Evolutionary conservation across 78 protist species (phyloP).

Genomic region (Isochrysis galbana): DNA sequence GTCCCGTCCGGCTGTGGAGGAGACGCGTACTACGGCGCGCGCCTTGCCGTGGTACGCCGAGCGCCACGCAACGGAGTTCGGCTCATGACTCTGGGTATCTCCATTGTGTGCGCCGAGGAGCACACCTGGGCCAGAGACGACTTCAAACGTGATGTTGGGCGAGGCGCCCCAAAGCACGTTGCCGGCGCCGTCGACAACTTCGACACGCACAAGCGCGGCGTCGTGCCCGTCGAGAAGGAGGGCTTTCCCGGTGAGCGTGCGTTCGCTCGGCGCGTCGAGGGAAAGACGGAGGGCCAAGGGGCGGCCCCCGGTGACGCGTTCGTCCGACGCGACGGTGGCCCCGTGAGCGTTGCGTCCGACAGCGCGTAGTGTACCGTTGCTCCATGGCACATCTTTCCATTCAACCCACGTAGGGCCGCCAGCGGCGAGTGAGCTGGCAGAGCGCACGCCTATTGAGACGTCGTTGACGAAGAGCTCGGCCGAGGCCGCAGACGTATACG

Average conservation of each 20-base stretch:
- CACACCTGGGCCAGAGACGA: conserved; percentile 39
- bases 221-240: conserved; percentile 39
- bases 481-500: not conserved
- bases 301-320: not conserved
- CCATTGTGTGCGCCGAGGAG: conserved; percentile 25
- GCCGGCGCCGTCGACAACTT: conserved; percentile 8
- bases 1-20: not conserved
- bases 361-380: not conserved
- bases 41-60: conserved; percentile 14
- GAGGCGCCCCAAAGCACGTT: not conserved
- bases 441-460: too few species aligned
- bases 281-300: not conserved
- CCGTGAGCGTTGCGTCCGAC: too few species aligned
- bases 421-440: too few species aligned
- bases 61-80: not conserved
- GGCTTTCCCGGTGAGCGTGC: conserved; percentile 16
- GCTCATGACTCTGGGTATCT: not conserved
- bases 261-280: not conserved
- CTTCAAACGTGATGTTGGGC: conserved; percentile 5
- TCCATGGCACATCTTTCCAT: not conserved
- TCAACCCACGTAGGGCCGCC: too few species aligned
- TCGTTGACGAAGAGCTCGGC: not conserved
- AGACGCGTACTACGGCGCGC: conserved; percentile 26
- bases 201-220: conserved; percentile 13
- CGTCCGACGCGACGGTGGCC: not conserved